Base-by-base conservation (phyloP, 202 grass and related monocot genomes). In the Brachypodium distachyon region DNA sequence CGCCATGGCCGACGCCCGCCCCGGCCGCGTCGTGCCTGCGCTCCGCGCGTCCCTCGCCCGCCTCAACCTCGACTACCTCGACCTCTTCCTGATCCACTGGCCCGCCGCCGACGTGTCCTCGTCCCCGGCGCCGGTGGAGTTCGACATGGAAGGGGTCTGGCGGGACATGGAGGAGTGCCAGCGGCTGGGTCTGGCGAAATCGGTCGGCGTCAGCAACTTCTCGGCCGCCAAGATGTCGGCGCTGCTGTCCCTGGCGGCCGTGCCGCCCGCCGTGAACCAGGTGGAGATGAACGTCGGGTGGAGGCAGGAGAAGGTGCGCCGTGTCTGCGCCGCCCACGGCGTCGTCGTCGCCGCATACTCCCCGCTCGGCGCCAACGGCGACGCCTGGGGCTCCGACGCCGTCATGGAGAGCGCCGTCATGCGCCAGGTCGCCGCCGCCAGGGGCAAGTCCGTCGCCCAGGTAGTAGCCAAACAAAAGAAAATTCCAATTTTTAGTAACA, bases 11-110 rank as follows among this genome's bases (percentile, higher is more conserved):
- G 60, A 90, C 51, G 70, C 83, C 36, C 79, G 52, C 46, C 82
- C 88, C 0, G 55, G 6, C 17, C 75, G 72, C 6, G 82, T 94
- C 26, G 26, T 94, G 10, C 66, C 91, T 1, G 78, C 88, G 38
- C 80, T 94, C 12, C 72, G 81, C 7, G 69, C 78, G 9, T 83
- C 85, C 23, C 88, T 94, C 12, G 70, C 36, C 17, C 81, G 86
- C 13, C 79, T 87, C 23, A 54, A 61, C 61, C 53, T 87, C 14
- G 88, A 33, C 69, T 84, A 90, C 74, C 36, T 90, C 13, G 84
- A 90, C 72, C 83, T 90, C 28, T 87, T 83, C 77, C 79, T 90
- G 36, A n/a, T 90, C 61, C 88, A 90, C 79, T 90, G 88, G 79
- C 88, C 88, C 10, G 4, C 74, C 50, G 4, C 3, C 9, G n/a